Base-by-base conservation (phyloP, 345 rosid genomes). In the Arabis alpina region DNA sequence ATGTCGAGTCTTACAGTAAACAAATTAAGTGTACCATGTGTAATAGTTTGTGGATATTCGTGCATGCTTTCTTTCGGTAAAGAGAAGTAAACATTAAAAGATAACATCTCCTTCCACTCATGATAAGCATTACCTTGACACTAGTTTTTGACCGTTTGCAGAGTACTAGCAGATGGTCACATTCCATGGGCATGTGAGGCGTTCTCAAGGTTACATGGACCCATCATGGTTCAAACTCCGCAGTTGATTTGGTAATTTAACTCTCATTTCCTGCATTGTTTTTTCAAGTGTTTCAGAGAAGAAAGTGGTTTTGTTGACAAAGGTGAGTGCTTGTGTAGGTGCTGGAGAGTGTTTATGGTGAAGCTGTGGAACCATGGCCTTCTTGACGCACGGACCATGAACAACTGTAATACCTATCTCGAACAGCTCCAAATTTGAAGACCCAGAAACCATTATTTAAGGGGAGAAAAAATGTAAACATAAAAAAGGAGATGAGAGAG, bases 111-210 rank as follows among this genome's bases (percentile, higher is more conserved):
- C 3, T 19, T 54, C 72, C 1, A n/a, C 49, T 14, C 47, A 52
- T 54, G 11, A 51, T 12, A 50, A 61, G 61, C 62, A 34, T 62
- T 14, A 71, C 10, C 44, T 55, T 66, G 55, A 32, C 58, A 62
- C 25, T 77, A 32, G 63, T n/a, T 30, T 70, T 64, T 14, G n/a
- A 36, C 10, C n/a, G 11, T 57, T 56, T 43, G 67, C 88, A 95
- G 99, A 54, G 92, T 95, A 61, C 78, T 92, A 76, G 99, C 98
- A 54, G 99, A 95, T 71, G 97, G 99, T 39, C 99, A 92, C 74
- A 90, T 92, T 71, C 87, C 99, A n/a, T 95, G 99, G 99, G 97
- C 98, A 28, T 92, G 98, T 28, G 98, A 95, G 76, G 92, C 94
- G 42, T 95, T 95, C 83, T 83, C 99, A 25, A 84, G 80, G 77